Evolutionary conservation across 2,329 filamentous ascomycete species (phyloP).

Genomic region (Thelonectria blattea): DNA sequence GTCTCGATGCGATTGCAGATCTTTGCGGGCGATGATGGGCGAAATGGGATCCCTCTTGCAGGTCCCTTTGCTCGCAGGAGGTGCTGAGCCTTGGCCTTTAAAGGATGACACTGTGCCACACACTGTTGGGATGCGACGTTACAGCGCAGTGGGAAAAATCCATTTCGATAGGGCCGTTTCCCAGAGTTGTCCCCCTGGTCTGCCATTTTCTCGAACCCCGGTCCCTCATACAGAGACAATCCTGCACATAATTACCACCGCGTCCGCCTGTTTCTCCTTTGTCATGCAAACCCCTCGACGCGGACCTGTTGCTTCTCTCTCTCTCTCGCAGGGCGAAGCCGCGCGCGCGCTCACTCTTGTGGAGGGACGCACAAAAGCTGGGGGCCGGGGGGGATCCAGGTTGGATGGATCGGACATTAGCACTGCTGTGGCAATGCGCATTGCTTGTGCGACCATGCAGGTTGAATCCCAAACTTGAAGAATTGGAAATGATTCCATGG

Average conservation of each 20-base stretch:
- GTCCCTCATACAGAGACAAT: neutral
- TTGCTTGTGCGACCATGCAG: neutral
- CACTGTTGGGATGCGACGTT: conserved; percentile 23
- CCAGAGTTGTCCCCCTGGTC: conserved; percentile 1
- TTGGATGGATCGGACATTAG: conserved; percentile 17
- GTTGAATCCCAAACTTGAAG: neutral
- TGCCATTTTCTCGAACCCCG: conserved; percentile 8
- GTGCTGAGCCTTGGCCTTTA: neutral
- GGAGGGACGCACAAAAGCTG: conserved; percentile 1
- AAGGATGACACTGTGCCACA: conserved; percentile 8
- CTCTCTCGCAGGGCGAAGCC: neutral
- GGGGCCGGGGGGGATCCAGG: conserved; percentile 7
- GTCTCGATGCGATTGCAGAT: neutral
- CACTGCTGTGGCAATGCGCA: conserved; percentile 11
- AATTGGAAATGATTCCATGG: no score
- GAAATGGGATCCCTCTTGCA: neutral
- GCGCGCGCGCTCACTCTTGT: neutral
- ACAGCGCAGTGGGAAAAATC: conserved; percentile 10
- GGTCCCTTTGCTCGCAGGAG: neutral
- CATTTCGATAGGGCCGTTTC: neutral
- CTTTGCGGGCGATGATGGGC: no score
- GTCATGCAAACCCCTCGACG: neutral
- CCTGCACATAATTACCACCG: neutral
- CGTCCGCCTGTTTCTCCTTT: neutral
- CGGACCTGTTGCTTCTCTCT: neutral